Conservation (phyloP, 306 rosid species). For the Pyrus betulifolia region DNA sequence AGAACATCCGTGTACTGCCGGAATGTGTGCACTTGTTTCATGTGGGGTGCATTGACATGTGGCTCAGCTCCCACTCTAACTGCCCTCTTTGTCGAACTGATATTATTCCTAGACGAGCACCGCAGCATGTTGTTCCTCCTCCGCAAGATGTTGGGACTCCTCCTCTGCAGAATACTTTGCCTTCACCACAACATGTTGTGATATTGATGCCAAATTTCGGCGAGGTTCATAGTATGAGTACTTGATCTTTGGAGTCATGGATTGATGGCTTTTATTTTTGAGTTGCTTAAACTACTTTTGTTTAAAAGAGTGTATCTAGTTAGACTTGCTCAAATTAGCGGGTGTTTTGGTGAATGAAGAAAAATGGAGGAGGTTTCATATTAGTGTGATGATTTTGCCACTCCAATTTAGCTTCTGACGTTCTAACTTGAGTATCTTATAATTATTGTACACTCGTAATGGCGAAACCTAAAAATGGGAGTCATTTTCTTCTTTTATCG, state of each 20-base stretch:
- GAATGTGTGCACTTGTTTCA: constrained; percentile 20
- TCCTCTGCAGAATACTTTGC: background rate
- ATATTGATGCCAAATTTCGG: background rate
- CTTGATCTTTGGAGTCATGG: background rate
- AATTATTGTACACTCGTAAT: too few relatives aligned
- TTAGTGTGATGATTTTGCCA: background rate
- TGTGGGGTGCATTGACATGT: constrained; percentile 13
- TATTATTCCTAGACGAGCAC: background rate
- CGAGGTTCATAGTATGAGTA: background rate
- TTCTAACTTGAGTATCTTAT: too few relatives aligned
- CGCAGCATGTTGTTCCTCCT: background rate
- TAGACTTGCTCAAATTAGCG: background rate
- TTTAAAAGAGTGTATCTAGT: background rate
- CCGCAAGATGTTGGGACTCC: background rate
- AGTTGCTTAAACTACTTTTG: background rate
- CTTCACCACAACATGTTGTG: background rate
- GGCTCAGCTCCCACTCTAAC: constrained; percentile 1
- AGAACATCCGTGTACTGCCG: background rate
- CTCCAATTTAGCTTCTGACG: too few relatives aligned
- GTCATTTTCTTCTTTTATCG: background rate
- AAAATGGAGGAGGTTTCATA: background rate
- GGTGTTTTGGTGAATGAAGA: too few relatives aligned
- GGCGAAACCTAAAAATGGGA: background rate
- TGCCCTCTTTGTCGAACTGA: constrained; percentile 21
- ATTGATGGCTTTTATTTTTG: background rate